Evolutionary conservation across 2,329 filamentous ascomycete species (phyloP), one percentile per base, ranked within the genome.

Genomic region (Ceratocystis diversiconidia): DNA sequence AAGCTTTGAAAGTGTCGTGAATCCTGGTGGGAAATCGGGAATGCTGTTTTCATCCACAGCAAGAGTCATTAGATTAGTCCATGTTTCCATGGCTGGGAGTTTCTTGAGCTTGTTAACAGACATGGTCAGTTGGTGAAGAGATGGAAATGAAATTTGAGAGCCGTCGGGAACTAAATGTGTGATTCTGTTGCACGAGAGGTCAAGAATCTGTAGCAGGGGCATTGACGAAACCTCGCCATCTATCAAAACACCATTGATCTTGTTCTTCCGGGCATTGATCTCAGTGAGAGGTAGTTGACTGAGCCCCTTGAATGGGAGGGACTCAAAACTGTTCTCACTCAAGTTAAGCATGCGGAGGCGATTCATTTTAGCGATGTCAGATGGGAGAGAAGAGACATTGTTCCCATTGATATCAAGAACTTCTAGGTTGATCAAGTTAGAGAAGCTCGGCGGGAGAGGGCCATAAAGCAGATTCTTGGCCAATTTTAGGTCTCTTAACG

Each of bases 41-140:
- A 99, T 83, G 70, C 81, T 86, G 72, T 99, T 99, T 70, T 95
- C 89, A 62, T 92, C 89, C 0, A 87, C 87, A 1, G 85, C 80
- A 10, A 99, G 76, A 0, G 86, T 91, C 44, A 87, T 75, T 4
- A 97, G 81, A 62, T 80, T 85, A 3, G 78, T 79, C 88, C 91
- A 96, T 1, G 80, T 79, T n/a, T 81, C 80, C 70, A 96, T 78
- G 69, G 89, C 82, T 0, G 92, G 91, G 12, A 99, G 76, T 0
- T 75, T 74, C 68, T 84, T 83, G 5, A 99, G 77, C 10, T 89
- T 83, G 73, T 99, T 99, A 74, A 87, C 85, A 0, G 88, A 88
- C n/a, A 95, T 77, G 43, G 86, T 85, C 10, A 97, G 75, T 61
- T 85, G 84, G 69, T 89, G 86, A 28, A 96, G 75, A 7, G 81